Percentiles rank a stretch among this genome's conserved stretches.
phyloP scores from a whole-genome alignment of 177 flowering plant genomes.

The Tripterygium wilfordii region DNA sequence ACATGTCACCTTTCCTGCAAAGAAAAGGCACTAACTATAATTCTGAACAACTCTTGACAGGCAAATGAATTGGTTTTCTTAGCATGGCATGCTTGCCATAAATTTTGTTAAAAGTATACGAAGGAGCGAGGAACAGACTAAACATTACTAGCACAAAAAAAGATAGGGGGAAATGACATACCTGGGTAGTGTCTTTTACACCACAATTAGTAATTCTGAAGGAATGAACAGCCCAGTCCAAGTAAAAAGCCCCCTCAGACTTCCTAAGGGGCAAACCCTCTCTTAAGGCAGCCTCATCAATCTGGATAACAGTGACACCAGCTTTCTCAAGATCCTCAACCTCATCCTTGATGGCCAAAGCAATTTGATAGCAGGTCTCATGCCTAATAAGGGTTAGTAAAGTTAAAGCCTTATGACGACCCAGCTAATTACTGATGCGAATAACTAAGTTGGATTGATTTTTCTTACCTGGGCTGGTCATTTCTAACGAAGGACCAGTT shows the following conservation, averaged over 20 bases:
- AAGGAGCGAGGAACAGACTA: no score
- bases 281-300: conserved; percentile 72
- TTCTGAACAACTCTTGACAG: no score
- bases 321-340: conserved; percentile 73
- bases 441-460: not conserved
- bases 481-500: conserved; percentile 85
- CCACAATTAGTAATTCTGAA: conserved; percentile 61
- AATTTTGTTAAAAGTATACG: no score
- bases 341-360: conserved; percentile 70
- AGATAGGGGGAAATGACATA: conserved; percentile 5
- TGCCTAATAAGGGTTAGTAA: conserved; percentile 5
- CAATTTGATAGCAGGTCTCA: conserved; percentile 76
- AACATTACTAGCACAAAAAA: not conserved
- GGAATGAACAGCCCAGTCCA: conserved; percentile 70
- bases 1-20: no score
- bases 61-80: no score
- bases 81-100: no score
- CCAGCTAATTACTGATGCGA: not conserved
- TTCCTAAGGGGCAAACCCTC: conserved; percentile 71
- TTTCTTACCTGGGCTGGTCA: conserved; percentile 59
- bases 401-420: no score
- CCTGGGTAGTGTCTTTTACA: conserved; percentile 68
- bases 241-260: conserved; percentile 49
- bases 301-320: conserved; percentile 57
- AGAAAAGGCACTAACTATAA: no score